A percentile compares a stretch with the other conserved stretches of the same genome.
Evolutionary conservation across 2,329 filamentous ascomycete species (phyloP).

Genomic region (Periconia sp.): DNA sequence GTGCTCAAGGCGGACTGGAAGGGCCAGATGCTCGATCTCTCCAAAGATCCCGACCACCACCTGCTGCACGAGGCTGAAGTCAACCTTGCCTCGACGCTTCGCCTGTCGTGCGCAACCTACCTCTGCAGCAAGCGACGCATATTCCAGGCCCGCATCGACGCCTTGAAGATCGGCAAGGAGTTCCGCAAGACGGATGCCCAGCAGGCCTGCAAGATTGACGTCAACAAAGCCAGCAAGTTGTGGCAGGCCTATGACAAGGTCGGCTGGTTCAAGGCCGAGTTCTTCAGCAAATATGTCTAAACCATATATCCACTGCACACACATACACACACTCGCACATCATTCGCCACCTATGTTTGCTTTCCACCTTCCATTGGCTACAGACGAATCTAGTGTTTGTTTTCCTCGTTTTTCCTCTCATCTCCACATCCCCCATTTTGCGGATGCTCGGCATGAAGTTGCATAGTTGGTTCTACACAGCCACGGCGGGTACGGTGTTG

Average conservation of each 20-base stretch:
- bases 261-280: constrained; percentile 70
- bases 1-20: constrained; percentile 86
- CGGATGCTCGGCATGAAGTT: constrained; percentile 23
- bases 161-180: constrained; percentile 69
- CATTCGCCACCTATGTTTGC: neutral
- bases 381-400: neutral
- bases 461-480: constrained; percentile 14
- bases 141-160: constrained; percentile 74
- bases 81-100: constrained; percentile 72
- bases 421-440: constrained; percentile 1
- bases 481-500: constrained; percentile 20
- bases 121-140: constrained; percentile 91
- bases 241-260: constrained; percentile 88
- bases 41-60: constrained; percentile 61
- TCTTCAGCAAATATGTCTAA: constrained; percentile 51
- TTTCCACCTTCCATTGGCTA: neutral
- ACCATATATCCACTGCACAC: no score
- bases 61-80: constrained; percentile 80
- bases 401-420: neutral
- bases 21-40: constrained; percentile 75
- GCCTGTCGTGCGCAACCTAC: constrained; percentile 85
- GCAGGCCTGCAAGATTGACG: constrained; percentile 96
- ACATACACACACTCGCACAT: neutral
- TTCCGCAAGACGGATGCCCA: constrained; percentile 96
- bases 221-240: constrained; percentile 93